A percentile compares a stretch with the other conserved stretches of the same genome.
phyloP scores from a whole-genome alignment of 2,329 filamentous ascomycete species.

The Neofusicoccum umdonicola region DNA sequence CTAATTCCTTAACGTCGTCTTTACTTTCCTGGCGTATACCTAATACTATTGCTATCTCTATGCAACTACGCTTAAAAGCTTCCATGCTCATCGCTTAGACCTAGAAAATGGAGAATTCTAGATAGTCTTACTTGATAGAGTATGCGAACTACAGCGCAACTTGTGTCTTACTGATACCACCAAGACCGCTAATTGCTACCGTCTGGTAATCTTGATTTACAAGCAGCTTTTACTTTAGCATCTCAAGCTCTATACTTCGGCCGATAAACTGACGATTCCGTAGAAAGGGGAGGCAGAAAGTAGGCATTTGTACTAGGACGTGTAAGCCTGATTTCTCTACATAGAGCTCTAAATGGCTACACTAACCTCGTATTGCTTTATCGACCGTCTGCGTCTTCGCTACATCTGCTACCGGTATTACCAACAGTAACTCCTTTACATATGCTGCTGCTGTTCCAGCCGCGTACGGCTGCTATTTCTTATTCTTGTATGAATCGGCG shows the following conservation, averaged over 20 bases:
- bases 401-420: slow-evolving; percentile 20
- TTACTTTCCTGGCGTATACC: slow-evolving; percentile 20
- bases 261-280: slow-evolving; percentile 29
- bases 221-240: slow-evolving; percentile 29
- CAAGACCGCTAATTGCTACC: slow-evolving; percentile 29
- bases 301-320: neutral
- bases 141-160: slow-evolving; percentile 32
- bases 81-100: slow-evolving; percentile 24
- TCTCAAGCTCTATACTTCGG: slow-evolving; percentile 25
- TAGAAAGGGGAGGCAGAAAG: slow-evolving; percentile 27
- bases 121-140: slow-evolving; percentile 20
- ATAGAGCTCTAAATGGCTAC: slow-evolving; percentile 17
- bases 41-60: slow-evolving; percentile 19
- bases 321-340: neutral
- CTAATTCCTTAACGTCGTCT: slow-evolving; percentile 25
- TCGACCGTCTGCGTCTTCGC: slow-evolving; percentile 15
- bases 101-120: slow-evolving; percentile 25
- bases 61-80: slow-evolving; percentile 24
- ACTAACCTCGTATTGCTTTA: slow-evolving; percentile 16
- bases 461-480: slow-evolving; percentile 25
- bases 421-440: slow-evolving; percentile 22
- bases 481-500: slow-evolving; percentile 25
- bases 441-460: slow-evolving; percentile 25
- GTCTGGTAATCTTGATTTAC: slow-evolving; percentile 24
- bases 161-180: slow-evolving; percentile 33